Evolutionary conservation across 257 asterid species (phyloP).

Genomic region (Cordia subcordata): DNA sequence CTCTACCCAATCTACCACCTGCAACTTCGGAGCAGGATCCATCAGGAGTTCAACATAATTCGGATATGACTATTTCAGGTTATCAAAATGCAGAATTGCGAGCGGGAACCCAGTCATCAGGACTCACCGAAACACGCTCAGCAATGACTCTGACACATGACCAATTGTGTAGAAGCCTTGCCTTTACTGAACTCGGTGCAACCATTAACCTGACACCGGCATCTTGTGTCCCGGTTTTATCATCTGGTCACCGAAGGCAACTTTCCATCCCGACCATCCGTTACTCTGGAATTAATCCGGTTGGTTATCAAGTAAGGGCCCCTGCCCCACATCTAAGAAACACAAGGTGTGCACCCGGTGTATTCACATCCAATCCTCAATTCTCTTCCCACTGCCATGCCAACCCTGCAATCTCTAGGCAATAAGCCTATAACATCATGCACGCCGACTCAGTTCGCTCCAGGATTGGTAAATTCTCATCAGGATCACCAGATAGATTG

Average conservation of each 20-base stretch:
- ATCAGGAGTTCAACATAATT: constrained; percentile 2
- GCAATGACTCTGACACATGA: not conserved
- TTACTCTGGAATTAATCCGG: constrained; percentile 4
- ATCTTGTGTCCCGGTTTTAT: not conserved
- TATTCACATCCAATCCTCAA: not conserved
- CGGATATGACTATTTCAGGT: not conserved
- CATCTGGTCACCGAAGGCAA: not conserved
- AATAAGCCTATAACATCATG: too few species aligned
- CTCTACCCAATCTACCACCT: not conserved
- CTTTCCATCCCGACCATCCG: not conserved
- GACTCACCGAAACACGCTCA: not conserved
- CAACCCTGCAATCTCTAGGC: too few species aligned
- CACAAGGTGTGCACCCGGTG: constrained; percentile 5
- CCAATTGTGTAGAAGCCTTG: constrained; percentile 7
- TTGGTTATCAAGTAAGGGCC: constrained; percentile 17
- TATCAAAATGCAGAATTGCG: not conserved
- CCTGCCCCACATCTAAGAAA: constrained; percentile 54
- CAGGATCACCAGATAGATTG: too few species aligned
- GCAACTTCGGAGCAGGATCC: constrained; percentile 5
- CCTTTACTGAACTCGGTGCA: not conserved
- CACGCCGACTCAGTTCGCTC: too few species aligned
- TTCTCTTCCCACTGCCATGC: not conserved
- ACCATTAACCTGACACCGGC: constrained; percentile 2
- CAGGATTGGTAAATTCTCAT: too few species aligned
- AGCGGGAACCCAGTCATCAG: not conserved